Evolutionary conservation across 192 early-diverging fungal genomes (phyloP).

Genomic region (Coemansia sp.): DNA sequence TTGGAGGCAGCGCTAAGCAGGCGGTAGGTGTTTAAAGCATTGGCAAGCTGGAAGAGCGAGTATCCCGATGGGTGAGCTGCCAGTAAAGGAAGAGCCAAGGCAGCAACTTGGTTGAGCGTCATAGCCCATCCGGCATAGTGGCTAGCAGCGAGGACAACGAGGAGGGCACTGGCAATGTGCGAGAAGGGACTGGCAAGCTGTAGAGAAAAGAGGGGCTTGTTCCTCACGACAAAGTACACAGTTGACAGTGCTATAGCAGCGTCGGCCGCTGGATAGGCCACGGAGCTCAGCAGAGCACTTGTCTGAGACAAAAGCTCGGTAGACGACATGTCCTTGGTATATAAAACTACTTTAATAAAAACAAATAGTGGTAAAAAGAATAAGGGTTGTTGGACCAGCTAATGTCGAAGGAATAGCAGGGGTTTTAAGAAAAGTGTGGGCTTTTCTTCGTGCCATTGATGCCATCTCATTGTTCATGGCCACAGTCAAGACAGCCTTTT

Average conservation of each 20-base stretch:
- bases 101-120: conserved; percentile 2
- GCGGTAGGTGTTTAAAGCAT: conserved; percentile 13
- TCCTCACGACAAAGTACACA: background rate
- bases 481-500: background rate
- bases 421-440: no score
- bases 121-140: background rate
- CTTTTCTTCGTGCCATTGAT: no score
- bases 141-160: conserved; percentile 1
- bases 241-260: background rate
- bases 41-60: conserved; percentile 12
- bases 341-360: no score
- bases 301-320: background rate
- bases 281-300: background rate
- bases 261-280: background rate
- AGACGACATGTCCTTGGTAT: background rate
- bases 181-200: background rate
- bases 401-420: no score
- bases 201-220: background rate
- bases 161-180: background rate
- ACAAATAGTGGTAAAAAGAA: no score
- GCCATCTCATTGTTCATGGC: no score
- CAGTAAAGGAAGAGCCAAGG: conserved; percentile 2
- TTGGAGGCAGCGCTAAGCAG: background rate
- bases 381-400: no score
- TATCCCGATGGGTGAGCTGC: background rate